Percentiles rank a stretch among this genome's conserved stretches.
Conservation (phyloP, 306 rosid genomes). For the Medicago lupulina region DNA sequence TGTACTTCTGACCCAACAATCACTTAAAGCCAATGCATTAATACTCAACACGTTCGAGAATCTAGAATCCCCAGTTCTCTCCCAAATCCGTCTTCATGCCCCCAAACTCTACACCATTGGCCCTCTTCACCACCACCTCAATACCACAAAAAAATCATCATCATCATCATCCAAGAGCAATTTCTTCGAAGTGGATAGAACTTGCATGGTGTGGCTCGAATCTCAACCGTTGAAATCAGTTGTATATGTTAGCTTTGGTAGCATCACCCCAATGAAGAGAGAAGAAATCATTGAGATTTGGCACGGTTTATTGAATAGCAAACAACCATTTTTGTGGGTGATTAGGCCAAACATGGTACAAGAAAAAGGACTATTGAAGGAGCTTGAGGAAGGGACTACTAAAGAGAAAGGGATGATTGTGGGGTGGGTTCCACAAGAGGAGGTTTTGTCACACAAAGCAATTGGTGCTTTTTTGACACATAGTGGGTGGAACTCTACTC, state of each 20-base stretch:
- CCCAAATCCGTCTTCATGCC: conserved; percentile 32
- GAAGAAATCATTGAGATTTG: conserved; percentile 53
- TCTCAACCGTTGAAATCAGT: conserved; percentile 51
- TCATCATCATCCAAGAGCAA: neutral
- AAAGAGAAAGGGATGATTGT: conserved; percentile 51
- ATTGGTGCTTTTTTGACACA: conserved; percentile 63
- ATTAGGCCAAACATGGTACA: conserved; percentile 40
- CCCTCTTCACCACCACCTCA: conserved; percentile 56
- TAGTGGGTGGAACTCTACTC: conserved; percentile 50
- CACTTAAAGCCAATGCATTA: conserved; percentile 41
- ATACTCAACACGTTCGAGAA: conserved; percentile 71
- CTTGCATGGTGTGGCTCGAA: conserved; percentile 63
- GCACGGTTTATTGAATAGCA: conserved; percentile 63
- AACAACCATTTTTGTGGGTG: conserved; percentile 60
- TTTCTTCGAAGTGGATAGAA: conserved; percentile 42
- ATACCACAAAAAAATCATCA: neutral
- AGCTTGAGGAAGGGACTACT: conserved; percentile 44
- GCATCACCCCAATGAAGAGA: conserved; percentile 12
- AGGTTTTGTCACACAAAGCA: conserved; percentile 57
- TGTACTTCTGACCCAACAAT: conserved; percentile 2
- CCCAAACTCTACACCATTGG: conserved; percentile 41
- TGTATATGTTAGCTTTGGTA: conserved; percentile 63
- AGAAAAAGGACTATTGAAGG: conserved; percentile 19
- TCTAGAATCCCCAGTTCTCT: conserved; percentile 52
- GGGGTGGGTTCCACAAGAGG: conserved; percentile 67